phyloP scores from a whole-genome alignment of 2,329 filamentous ascomycete species.

The Botrytis squamosa region DNA sequence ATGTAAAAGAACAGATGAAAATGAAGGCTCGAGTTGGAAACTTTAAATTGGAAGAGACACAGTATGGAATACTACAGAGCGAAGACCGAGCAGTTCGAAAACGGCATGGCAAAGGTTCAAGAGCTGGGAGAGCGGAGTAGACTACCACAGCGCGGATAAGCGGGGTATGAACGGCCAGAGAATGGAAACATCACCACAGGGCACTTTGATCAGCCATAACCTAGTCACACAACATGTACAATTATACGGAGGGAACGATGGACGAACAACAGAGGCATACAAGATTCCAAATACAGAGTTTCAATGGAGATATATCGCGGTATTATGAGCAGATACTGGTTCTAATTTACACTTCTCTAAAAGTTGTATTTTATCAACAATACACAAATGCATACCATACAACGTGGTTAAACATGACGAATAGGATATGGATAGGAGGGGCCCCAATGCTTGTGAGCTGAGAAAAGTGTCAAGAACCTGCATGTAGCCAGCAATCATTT shows the following conservation, averaged over 20 bases:
- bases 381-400: not conserved
- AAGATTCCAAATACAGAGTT: too few species aligned
- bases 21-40: too few species aligned
- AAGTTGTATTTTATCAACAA: too few species aligned
- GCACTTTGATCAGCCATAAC: accelerated
- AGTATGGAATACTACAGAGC: not conserved
- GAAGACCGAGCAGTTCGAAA: not conserved
- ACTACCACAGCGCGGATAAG: not conserved
- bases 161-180: accelerated
- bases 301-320: too few species aligned
- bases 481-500: not conserved
- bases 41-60: too few species aligned
- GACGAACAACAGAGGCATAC: too few species aligned
- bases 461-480: not conserved
- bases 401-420: not conserved
- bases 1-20: too few species aligned
- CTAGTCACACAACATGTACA: not conserved
- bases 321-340: too few species aligned
- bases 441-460: not conserved
- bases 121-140: accelerated
- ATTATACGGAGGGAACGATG: not conserved
- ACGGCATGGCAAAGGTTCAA: not conserved
- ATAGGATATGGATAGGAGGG: not conserved
- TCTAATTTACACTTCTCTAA: too few species aligned
- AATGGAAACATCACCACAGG: not conserved